Conservation (phyloP, 169 alveolate genomes). For the Besnoitia besnoiti region DNA sequence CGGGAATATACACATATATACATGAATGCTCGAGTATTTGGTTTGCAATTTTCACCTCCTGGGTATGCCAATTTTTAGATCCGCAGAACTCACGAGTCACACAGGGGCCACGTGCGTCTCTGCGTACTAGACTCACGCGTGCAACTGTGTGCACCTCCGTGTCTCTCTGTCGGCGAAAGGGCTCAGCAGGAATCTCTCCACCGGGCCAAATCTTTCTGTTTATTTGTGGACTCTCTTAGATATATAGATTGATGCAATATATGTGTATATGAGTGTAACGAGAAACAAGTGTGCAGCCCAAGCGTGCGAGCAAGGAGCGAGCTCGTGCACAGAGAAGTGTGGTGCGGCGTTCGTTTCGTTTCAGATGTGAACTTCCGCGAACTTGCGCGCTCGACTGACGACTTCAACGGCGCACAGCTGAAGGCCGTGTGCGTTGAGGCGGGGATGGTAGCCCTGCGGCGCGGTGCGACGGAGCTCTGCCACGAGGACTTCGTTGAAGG, state of each 20-base stretch:
- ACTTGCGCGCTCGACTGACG: constrained; percentile 97
- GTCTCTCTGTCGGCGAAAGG: too few species aligned
- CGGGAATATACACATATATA: neutral
- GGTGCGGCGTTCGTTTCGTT: neutral
- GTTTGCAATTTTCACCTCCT: neutral
- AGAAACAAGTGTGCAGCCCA: neutral
- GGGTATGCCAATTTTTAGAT: too few species aligned
- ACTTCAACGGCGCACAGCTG: constrained; percentile 94
- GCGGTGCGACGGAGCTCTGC: constrained; percentile 94
- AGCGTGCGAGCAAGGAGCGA: neutral
- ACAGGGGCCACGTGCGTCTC: too few species aligned
- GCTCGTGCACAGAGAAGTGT: neutral
- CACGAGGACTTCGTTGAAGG: constrained; percentile 99
- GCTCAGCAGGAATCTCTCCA: neutral
- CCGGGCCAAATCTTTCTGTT: neutral
- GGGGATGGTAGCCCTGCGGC: constrained; percentile 97
- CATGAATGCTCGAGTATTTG: too few species aligned
- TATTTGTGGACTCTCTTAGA: neutral
- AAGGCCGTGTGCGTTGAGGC: constrained; percentile 99
- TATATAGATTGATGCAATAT: neutral
- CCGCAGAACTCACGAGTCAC: too few species aligned
- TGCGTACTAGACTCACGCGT: too few species aligned
- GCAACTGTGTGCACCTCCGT: too few species aligned
- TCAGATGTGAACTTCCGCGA: constrained; percentile 93
- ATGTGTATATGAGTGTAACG: neutral